phyloP scores from a whole-genome alignment of 768 basidiomycete species.

The Russula olivacea region DNA sequence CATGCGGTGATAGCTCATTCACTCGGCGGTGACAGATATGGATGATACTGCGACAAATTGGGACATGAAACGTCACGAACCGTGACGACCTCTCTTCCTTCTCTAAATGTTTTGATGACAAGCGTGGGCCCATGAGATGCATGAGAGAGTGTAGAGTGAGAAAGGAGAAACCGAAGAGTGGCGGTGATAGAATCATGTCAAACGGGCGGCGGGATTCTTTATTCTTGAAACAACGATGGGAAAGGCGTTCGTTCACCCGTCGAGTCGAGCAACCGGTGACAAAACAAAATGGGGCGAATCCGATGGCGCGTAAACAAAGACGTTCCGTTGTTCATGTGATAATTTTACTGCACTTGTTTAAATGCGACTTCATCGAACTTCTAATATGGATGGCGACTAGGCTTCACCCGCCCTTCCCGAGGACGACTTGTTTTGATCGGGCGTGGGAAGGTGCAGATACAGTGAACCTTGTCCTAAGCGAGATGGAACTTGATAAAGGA shows the following conservation, averaged over 20 bases:
- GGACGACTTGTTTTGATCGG: conserved; percentile 6
- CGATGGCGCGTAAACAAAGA: background rate
- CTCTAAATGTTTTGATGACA: conserved; percentile 10
- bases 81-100: conserved; percentile 3
- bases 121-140: conserved; percentile 6
- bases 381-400: background rate
- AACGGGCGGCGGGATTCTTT: background rate
- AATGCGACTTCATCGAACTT: conserved; percentile 7
- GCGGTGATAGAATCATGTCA: conserved; percentile 15
- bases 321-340: conserved; percentile 1
- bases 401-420: conserved; percentile 1
- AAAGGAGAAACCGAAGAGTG: conserved; percentile 19
- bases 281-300: conserved; percentile 1
- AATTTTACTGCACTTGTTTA: background rate
- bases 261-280: conserved; percentile 9
- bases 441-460: background rate
- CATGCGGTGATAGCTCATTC: conserved; percentile 13
- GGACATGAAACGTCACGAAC: conserved; percentile 19
- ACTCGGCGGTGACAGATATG: conserved; percentile 9
- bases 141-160: conserved; percentile 8
- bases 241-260: background rate
- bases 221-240: conserved; percentile 17
- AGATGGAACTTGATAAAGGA: conserved; percentile 1
- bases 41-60: conserved; percentile 1
- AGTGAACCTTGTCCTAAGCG: conserved; percentile 10